phyloP scores from a whole-genome alignment of 179 eudicot genomes.

The Patellifolia procumbens region DNA sequence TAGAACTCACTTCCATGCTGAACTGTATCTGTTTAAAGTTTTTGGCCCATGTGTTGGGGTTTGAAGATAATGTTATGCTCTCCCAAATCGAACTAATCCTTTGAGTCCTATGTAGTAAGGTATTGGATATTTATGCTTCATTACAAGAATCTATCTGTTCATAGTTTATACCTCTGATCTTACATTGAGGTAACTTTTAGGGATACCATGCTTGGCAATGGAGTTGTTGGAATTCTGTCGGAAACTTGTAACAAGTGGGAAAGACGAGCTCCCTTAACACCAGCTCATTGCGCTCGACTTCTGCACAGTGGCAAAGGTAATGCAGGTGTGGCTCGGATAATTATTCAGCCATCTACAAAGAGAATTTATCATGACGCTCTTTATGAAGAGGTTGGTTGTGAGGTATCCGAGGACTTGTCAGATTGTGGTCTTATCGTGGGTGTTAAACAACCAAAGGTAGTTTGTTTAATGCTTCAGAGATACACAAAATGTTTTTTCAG shows the following conservation, averaged over 20 bases:
- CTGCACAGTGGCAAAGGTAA: slow-evolving; percentile 62
- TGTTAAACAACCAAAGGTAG: slow-evolving; percentile 94
- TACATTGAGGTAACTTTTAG: neutral
- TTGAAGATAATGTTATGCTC: neutral
- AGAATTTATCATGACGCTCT: slow-evolving; percentile 87
- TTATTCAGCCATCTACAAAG: slow-evolving; percentile 93
- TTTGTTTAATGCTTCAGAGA: neutral
- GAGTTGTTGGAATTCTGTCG: slow-evolving; percentile 83
- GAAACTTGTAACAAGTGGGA: slow-evolving; percentile 97
- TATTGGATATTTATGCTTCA: neutral
- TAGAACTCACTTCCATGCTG: neutral
- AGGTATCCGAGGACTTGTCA: slow-evolving; percentile 85
- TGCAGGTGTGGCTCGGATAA: slow-evolving; percentile 64
- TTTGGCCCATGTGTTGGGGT: neutral
- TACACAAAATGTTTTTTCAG: neutral
- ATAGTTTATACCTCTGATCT: neutral
- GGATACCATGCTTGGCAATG: slow-evolving; percentile 76
- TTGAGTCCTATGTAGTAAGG: neutral
- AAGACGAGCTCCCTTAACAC: slow-evolving; percentile 90
- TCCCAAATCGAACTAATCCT: neutral
- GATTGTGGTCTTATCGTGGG: slow-evolving; percentile 94
- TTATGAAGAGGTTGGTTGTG: slow-evolving; percentile 97
- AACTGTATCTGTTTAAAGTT: neutral
- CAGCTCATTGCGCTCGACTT: slow-evolving; percentile 87
- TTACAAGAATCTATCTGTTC: neutral